phyloP scores from a whole-genome alignment of 192 early-diverging fungal species.

The Coemansia sp. region DNA sequence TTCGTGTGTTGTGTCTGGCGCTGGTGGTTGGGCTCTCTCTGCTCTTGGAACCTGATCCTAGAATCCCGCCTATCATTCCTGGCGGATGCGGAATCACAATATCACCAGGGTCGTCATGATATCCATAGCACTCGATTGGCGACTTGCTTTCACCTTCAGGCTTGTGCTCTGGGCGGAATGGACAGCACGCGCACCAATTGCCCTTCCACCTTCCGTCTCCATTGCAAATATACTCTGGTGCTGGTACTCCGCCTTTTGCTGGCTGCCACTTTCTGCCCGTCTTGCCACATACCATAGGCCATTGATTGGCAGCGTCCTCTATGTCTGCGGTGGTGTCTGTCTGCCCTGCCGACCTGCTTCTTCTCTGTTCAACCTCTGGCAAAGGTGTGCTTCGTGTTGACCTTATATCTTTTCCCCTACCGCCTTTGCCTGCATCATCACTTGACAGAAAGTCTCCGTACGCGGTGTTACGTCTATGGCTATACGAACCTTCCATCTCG shows the following conservation, averaged over 20 bases:
- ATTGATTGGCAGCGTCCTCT: conserved; percentile 31
- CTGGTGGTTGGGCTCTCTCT: not conserved
- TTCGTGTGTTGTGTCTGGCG: not conserved
- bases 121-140: conserved; percentile 38
- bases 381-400: conserved; percentile 28
- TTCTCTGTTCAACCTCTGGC: not conserved
- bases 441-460: not conserved
- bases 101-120: conserved; percentile 43
- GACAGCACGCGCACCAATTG: conserved; percentile 52
- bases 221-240: conserved; percentile 16
- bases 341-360: not conserved
- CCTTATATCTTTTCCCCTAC: not conserved
- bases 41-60: conserved; percentile 7
- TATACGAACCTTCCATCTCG: conserved; percentile 21
- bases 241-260: conserved; percentile 22
- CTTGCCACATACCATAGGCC: conserved; percentile 24
- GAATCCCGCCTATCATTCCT: conserved; percentile 23
- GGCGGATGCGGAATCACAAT: conserved; percentile 53
- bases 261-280: conserved; percentile 15
- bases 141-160: not conserved
- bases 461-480: conserved; percentile 1
- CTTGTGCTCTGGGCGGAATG: conserved; percentile 26
- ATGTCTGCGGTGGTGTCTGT: conserved; percentile 22
- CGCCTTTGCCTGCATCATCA: not conserved
- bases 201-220: conserved; percentile 31